Percentiles rank a stretch among this genome's conserved stretches.
These are phyloP conservation scores for Colletotrichum sp. DNA, from an alignment of 2,329 filamentous ascomycete genomes.

Conservation along the genomic window DNA sequence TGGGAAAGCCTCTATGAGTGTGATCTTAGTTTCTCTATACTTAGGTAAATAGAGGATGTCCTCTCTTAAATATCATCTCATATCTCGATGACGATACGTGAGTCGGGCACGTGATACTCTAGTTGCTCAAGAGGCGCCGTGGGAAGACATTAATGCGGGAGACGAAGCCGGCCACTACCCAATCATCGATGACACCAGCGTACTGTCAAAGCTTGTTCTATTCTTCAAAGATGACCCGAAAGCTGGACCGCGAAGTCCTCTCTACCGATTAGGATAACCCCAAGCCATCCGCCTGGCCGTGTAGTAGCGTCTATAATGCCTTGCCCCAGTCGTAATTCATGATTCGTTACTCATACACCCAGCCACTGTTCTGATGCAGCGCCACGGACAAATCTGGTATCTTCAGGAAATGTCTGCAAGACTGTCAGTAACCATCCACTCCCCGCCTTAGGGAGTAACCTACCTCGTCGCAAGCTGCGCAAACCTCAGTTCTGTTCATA, in stretches of 20 bases:
- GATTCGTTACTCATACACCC: neutral
- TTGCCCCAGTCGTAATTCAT: neutral
- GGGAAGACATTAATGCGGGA: neutral
- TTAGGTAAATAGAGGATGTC: accelerated
- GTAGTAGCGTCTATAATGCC: neutral
- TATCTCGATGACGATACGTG: neutral
- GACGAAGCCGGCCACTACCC: neutral
- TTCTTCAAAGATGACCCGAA: neutral
- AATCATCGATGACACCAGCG: neutral
- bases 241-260: neutral
- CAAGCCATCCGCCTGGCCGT: neutral
- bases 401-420: neutral
- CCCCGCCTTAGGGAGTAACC: accelerated
- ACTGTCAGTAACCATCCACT: accelerated
- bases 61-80: neutral
- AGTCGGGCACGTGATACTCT: too few species aligned
- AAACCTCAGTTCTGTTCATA: accelerated
- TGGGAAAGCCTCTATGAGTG: accelerated
- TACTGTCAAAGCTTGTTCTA: neutral
- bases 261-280: neutral
- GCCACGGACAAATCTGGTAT: too few species aligned
- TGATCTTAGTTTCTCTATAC: neutral
- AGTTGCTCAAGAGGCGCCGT: neutral
- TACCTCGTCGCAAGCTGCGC: neutral
- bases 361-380: too few species aligned